Base-by-base conservation (phyloP, 768 basidiomycete genomes). In the Roridomyces roridus region DNA sequence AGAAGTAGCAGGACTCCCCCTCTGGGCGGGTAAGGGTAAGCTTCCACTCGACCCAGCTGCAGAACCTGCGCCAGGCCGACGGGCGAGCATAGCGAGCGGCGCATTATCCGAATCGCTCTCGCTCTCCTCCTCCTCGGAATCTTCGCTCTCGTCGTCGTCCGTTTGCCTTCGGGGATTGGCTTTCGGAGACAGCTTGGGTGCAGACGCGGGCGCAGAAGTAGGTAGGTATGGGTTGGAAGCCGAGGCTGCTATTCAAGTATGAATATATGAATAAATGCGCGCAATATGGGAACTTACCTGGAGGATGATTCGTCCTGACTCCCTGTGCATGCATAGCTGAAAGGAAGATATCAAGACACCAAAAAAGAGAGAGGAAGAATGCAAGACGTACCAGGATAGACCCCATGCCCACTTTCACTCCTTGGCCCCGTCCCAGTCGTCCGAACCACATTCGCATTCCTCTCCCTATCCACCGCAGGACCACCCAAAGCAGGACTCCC, bases 51-150 rank as follows among this genome's bases (percentile, higher is more conserved):
- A 74, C 72, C 55, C 80, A 69, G 17, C 87, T 78, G 60, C 87
- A 89, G 17, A 87, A 88, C 15, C 90, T 89, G 31, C 91, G 80
- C 44, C 77, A 80, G 11, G 90, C 89, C 0, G 77, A 76, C 7
- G 31, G 4, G 89, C 72, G 35, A 91, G 75, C 1, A 74, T 77
- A 0, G 87, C 85, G 31, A 93, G 77, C 12, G 90, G 91, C 2
- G 85, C 81, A 61, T 86, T 77, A 54, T 88, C 82, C 48, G 83
- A 85, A 23, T 80, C 82, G 14, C 78, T 80, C 54, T 78, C 68
- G 8, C 70, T 68, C 11, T 46, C 25, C 9, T 7, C 6, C 17
- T 43, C 24, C 21, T 42, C 20, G 24, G 31, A 34, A 15, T 2
- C 15, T 34, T 25, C 20, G 49, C 23, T 42, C 28, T 37, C 23